These are phyloP conservation scores for Talaromyces borbonicus DNA, from an alignment of 495 filamentous ascomycete species.

Conservation along the genomic window DNA sequence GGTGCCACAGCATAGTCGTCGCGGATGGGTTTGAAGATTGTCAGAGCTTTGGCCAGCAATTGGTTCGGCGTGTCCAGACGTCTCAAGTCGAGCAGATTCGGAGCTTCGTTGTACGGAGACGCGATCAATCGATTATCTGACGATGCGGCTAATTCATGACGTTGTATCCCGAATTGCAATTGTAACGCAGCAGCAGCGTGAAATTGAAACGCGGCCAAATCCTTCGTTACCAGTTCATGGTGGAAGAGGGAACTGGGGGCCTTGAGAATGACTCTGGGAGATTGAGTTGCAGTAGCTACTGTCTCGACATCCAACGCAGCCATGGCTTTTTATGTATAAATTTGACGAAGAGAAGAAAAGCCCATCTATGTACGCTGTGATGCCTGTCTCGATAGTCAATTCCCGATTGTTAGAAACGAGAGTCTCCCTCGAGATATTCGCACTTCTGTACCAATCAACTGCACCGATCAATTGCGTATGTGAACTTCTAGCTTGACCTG, in stretches of 20 bases:
- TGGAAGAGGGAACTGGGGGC: conserved; percentile 15
- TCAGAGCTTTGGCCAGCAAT: conserved; percentile 62
- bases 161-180: conserved; percentile 12
- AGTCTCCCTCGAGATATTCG: no score
- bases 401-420: no score
- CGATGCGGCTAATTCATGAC: conserved; percentile 4
- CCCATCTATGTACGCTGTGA: no score
- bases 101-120: conserved; percentile 60
- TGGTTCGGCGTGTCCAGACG: conserved; percentile 52
- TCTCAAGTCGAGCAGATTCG: conserved; percentile 62
- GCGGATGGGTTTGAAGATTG: conserved; percentile 47
- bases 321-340: conserved; percentile 6
- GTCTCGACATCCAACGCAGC: conserved; percentile 10
- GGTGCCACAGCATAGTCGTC: conserved; percentile 66
- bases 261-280: conserved; percentile 4
- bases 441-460: no score
- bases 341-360: neutral
- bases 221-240: conserved; percentile 24
- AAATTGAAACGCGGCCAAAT: conserved; percentile 26
- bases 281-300: neutral
- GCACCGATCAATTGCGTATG: no score
- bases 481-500: no score
- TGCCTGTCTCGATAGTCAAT: no score
- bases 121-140: conserved; percentile 39
- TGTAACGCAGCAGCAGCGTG: conserved; percentile 27